Percentiles rank a stretch among this genome's conserved stretches.
These are phyloP conservation scores for Cercospora sp. DNA, from an alignment of 2,329 filamentous ascomycete genomes.

Conservation along the genomic window DNA sequence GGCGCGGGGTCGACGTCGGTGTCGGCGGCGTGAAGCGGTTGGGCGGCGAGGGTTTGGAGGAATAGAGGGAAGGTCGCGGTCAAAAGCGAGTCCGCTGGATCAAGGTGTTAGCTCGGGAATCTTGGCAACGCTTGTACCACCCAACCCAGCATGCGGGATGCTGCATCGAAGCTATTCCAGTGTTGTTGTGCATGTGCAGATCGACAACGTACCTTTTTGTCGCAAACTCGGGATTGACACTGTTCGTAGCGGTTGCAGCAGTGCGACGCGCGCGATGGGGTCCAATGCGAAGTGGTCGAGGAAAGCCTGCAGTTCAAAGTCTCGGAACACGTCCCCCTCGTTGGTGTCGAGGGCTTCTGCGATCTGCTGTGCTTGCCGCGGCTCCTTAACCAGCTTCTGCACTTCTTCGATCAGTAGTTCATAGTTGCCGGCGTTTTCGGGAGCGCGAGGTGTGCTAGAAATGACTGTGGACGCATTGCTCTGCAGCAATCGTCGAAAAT, in stretches of 20 bases:
- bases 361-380: conserved; percentile 83
- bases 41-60: conserved; percentile 68
- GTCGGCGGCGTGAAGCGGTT: conserved; percentile 45
- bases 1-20: conserved; percentile 66
- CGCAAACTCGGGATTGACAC: conserved; percentile 79
- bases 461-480: conserved; percentile 92
- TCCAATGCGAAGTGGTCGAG: conserved; percentile 96
- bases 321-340: conserved; percentile 89
- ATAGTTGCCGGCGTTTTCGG: conserved; percentile 75
- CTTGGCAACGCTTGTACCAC: conserved; percentile 14
- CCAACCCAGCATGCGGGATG: conserved; percentile 3
- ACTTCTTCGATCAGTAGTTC: conserved; percentile 80
- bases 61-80: conserved; percentile 77
- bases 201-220: conserved; percentile 68
- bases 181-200: background rate
- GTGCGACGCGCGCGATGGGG: conserved; percentile 78
- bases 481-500: conserved; percentile 88
- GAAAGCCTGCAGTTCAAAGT: conserved; percentile 94
- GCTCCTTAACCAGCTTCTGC: conserved; percentile 77
- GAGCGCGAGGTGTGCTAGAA: conserved; percentile 68
- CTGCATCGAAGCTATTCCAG: conserved; percentile 5
- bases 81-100: conserved; percentile 81
- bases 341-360: conserved; percentile 88
- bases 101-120: conserved; percentile 20
- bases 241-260: conserved; percentile 85